phyloP scores from a whole-genome alignment of 306 rosid species.

The Trichosanthes truncata region DNA sequence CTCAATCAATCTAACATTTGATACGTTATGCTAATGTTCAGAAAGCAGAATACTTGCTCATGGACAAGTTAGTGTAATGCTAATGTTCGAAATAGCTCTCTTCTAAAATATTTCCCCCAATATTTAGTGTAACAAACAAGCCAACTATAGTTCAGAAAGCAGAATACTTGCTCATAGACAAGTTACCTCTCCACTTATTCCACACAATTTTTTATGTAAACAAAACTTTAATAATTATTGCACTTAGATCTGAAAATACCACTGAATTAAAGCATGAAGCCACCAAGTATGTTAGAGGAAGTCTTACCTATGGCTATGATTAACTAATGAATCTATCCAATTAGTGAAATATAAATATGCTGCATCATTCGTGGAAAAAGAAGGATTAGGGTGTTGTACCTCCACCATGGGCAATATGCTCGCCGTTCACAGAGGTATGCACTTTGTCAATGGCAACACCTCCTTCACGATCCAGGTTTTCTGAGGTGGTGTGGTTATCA shows the following conservation, averaged over 20 bases:
- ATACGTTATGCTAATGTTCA: background rate
- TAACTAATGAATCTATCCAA: background rate
- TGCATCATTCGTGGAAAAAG: background rate
- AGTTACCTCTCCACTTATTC: background rate
- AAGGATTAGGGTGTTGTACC: constrained; percentile 31
- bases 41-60: too few relatives aligned
- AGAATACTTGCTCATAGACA: background rate
- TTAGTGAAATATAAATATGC: background rate
- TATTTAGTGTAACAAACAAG: background rate
- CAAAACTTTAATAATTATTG: background rate
- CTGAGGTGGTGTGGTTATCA: constrained; percentile 1
- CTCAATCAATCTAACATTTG: background rate
- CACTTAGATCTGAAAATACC: background rate
- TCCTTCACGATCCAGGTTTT: background rate
- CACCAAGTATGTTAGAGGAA: background rate
- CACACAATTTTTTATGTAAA: background rate
- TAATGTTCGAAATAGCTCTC: background rate
- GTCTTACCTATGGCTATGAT: background rate
- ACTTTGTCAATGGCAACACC: constrained; percentile 1
- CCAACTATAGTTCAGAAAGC: background rate
- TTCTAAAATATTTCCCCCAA: background rate
- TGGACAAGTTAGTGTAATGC: too few relatives aligned
- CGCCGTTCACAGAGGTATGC: constrained; percentile 17
- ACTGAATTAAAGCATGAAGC: background rate
- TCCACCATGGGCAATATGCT: constrained; percentile 22